Conservation (phyloP, 2,329 filamentous ascomycete species). For the Sclerotinia borealis region DNA sequence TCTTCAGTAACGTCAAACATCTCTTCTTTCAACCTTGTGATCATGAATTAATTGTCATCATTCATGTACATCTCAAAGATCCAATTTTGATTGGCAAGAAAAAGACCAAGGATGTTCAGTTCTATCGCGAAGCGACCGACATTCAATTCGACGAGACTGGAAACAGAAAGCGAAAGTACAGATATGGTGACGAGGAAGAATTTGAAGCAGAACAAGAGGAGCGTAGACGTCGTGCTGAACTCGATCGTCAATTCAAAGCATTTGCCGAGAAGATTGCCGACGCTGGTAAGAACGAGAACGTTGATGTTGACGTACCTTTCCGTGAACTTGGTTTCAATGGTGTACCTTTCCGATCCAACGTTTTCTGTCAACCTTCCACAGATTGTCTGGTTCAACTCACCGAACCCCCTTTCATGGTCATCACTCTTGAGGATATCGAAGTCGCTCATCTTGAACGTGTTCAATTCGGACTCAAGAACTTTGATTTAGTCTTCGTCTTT, state of each 20-base stretch:
- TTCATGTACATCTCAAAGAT: conserved; percentile 95
- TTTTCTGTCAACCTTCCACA: conserved; percentile 91
- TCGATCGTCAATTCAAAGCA: conserved; percentile 91
- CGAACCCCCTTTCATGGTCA: conserved; percentile 92
- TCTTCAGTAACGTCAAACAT: conserved; percentile 98
- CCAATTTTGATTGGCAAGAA: conserved; percentile 97
- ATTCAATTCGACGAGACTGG: conserved; percentile 99
- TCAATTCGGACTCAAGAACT: conserved; percentile 95
- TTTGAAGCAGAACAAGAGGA: conserved; percentile 99
- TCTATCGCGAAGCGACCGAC: conserved; percentile 95
- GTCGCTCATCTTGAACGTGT: conserved; percentile 95
- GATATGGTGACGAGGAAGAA: conserved; percentile 96
- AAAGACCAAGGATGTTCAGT: conserved; percentile 98
- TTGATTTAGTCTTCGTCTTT: conserved; percentile 96
- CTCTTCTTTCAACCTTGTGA: conserved; percentile 98
- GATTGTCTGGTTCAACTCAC: conserved; percentile 96
- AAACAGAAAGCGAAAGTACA: conserved; percentile 94
- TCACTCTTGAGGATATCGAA: conserved; percentile 94
- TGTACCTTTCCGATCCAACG: conserved; percentile 91
- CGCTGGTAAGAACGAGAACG: conserved; percentile 81
- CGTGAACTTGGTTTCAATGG: conserved; percentile 94
- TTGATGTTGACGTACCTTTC: conserved; percentile 95
- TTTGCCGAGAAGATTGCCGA: conserved; percentile 98
- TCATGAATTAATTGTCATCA: conserved; percentile 94
- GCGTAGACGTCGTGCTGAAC: conserved; percentile 78